Conservation (phyloP, 208 protist species). For the Trypanosoma theileri region DNA sequence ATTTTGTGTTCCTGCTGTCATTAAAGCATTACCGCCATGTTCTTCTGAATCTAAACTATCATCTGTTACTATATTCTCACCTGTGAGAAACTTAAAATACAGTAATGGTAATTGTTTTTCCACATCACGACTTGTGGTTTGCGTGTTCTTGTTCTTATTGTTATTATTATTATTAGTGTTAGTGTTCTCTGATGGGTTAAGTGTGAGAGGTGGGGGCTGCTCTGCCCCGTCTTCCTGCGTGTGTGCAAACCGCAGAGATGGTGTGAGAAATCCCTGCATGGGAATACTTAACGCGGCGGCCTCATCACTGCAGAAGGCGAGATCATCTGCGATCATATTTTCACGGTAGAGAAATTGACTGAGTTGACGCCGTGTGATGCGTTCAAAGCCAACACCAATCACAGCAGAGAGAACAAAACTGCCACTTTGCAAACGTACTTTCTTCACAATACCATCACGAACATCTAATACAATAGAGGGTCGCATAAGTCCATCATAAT, state of each 20-base stretch:
- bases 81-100: slow-evolving; percentile 50
- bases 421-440: slow-evolving; percentile 44
- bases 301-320: neutral
- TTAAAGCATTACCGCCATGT: neutral
- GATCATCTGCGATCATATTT: neutral
- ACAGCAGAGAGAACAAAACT: slow-evolving; percentile 46
- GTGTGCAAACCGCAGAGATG: neutral
- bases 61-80: slow-evolving; percentile 1
- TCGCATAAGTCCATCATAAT: slow-evolving; percentile 48
- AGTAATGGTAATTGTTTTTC: slow-evolving; percentile 55
- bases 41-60: neutral
- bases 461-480: slow-evolving; percentile 58
- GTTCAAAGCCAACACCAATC: slow-evolving; percentile 52
- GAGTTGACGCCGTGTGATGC: slow-evolving; percentile 45
- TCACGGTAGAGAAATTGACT: slow-evolving; percentile 34
- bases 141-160: slow-evolving; percentile 4
- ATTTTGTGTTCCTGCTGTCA: neutral
- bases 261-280: neutral
- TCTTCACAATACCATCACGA: slow-evolving; percentile 57
- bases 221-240: no score
- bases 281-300: neutral
- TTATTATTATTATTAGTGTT: slow-evolving; percentile 1
- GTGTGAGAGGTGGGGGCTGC: no score
- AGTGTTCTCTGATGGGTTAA: no score
- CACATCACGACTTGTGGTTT: slow-evolving; percentile 36